Conservation (phyloP, 257 asterid genomes). For the Nicotiana sylvestris region DNA sequence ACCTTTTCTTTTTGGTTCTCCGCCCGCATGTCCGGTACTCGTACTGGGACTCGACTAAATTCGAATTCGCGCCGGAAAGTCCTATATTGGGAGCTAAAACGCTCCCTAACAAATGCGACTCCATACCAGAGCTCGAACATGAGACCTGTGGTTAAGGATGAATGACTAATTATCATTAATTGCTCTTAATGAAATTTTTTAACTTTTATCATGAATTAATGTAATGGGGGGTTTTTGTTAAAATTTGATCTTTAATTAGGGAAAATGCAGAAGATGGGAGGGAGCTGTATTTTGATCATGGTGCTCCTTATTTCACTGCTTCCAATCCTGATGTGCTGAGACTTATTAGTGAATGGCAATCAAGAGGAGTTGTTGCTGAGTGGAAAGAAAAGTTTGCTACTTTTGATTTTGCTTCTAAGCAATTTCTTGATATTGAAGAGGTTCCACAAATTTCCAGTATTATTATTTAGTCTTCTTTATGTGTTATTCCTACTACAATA, state of each 20-base stretch:
- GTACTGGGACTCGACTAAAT: no score
- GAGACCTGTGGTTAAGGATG: no score
- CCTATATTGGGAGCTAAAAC: no score
- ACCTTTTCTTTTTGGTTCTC: no score
- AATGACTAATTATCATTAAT: no score
- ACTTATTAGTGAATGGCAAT: constrained; percentile 68
- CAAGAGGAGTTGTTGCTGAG: constrained; percentile 69
- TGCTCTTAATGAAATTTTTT: no score
- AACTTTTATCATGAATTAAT: background rate
- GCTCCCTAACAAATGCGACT: no score
- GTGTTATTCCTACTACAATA: background rate
- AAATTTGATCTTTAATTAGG: constrained; percentile 25
- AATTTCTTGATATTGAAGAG: constrained; percentile 49
- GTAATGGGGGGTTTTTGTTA: background rate
- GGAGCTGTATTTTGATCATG: constrained; percentile 77
- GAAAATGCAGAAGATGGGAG: constrained; percentile 72
- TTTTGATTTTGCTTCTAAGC: constrained; percentile 61
- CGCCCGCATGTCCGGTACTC: no score
- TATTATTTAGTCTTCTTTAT: background rate
- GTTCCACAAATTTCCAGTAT: constrained; percentile 12
- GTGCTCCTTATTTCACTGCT: constrained; percentile 71
- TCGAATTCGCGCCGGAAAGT: no score
- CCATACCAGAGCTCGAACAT: no score
- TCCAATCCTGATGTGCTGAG: constrained; percentile 53
- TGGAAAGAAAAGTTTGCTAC: constrained; percentile 80